A percentile compares a stretch with the other conserved stretches of the same genome.
phyloP scores from a whole-genome alignment of 169 alveolate genomes.

The Babesia ovata region DNA sequence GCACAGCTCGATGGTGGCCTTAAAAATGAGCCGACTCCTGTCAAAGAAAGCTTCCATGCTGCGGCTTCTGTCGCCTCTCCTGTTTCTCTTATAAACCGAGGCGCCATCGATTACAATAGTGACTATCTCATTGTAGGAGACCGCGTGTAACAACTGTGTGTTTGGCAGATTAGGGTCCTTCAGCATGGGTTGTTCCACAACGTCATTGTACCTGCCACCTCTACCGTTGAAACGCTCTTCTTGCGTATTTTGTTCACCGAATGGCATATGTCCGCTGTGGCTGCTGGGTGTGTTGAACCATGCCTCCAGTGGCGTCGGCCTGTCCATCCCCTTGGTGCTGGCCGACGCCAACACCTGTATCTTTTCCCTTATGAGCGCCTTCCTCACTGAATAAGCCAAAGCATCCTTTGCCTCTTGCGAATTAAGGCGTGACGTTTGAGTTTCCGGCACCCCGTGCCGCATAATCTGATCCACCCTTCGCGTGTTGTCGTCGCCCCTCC shows the following conservation, averaged over 20 bases:
- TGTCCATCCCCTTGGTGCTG: too few relatives aligned
- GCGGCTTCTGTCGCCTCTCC: background rate
- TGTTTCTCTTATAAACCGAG: background rate
- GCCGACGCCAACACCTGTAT: too few relatives aligned
- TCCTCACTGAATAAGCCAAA: too few relatives aligned
- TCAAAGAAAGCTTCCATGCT: background rate
- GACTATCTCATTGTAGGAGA: conserved; percentile 45
- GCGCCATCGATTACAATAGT: conserved; percentile 18
- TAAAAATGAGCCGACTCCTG: background rate
- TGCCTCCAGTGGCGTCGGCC: background rate
- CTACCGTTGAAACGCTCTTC: background rate
- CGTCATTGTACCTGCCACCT: background rate
- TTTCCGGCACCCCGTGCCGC: too few relatives aligned
- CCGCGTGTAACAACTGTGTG: conserved; percentile 16
- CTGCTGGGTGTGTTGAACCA: conserved; percentile 7
- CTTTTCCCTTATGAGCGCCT: too few relatives aligned
- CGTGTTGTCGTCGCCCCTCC: too few relatives aligned
- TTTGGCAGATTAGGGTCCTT: conserved; percentile 27
- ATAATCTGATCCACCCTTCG: too few relatives aligned
- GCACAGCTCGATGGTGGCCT: conserved; percentile 21
- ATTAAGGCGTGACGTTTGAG: too few relatives aligned
- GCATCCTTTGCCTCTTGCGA: too few relatives aligned
- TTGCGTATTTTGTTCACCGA: background rate
- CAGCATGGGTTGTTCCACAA: background rate
- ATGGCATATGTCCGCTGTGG: background rate